These are phyloP conservation scores for Moesziomyces aphidis DNA, from an alignment of 1,284 basidiomycete genomes.

Conservation along the genomic window DNA sequence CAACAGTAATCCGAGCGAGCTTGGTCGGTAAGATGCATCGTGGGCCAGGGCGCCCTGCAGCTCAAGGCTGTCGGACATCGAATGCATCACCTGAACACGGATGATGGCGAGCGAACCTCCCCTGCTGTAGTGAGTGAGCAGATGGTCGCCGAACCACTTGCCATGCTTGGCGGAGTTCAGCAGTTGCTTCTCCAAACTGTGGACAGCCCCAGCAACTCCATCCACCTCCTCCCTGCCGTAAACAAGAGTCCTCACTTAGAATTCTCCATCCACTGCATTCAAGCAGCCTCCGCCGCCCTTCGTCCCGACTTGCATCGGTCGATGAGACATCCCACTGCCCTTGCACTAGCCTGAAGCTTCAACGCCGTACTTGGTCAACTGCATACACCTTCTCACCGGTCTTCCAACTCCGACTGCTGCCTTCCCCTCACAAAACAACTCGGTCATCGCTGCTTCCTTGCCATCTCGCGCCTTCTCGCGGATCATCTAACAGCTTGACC, in stretches of 20 bases:
- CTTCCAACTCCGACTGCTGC: conserved; percentile 24
- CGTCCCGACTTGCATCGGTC: neutral
- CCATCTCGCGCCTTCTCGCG: neutral
- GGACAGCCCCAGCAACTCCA: neutral
- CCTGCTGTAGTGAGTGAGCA: neutral
- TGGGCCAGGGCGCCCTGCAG: neutral
- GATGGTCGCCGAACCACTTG: neutral
- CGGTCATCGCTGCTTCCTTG: neutral
- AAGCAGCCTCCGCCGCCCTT: neutral
- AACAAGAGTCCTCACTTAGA: neutral
- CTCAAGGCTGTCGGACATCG: neutral
- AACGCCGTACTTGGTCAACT: neutral
- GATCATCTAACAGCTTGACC: neutral
- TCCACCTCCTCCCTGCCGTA: neutral
- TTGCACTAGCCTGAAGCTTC: neutral
- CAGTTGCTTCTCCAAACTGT: neutral
- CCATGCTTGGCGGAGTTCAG: conserved; percentile 5
- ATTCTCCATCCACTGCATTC: neutral
- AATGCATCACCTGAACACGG: neutral
- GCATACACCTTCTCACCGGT: too few species aligned
- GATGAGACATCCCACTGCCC: too few species aligned
- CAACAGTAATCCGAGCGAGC: neutral
- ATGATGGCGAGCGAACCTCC: neutral
- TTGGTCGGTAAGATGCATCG: neutral
- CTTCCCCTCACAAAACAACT: conserved; percentile 22